Percentiles rank a stretch among this genome's conserved stretches.
These are phyloP conservation scores for Plasmodium ovale DNA, from an alignment of 169 alveolate species.

Conservation along the genomic window DNA sequence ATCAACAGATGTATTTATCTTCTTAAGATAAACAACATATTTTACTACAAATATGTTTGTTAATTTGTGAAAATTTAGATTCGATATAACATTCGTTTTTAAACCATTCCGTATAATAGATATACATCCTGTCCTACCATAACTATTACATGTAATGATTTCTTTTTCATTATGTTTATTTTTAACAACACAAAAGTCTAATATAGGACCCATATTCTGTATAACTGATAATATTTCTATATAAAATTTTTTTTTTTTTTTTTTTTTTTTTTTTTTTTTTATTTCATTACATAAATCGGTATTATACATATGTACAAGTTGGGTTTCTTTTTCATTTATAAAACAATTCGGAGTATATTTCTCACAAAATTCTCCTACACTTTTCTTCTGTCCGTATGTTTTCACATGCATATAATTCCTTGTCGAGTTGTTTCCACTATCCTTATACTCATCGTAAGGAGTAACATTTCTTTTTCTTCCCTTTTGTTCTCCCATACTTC, in stretches of 20 bases:
- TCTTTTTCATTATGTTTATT: slow-evolving; percentile 49
- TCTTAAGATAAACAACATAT: slow-evolving; percentile 58
- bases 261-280: not conserved
- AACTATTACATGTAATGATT: slow-evolving; percentile 72
- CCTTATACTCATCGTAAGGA: too few relatives aligned
- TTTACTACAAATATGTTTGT: slow-evolving; percentile 59
- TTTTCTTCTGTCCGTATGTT: too few relatives aligned
- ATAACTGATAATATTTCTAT: slow-evolving; percentile 63
- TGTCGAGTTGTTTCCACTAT: not conserved
- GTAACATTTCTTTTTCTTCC: too few relatives aligned
- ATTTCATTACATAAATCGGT: not conserved
- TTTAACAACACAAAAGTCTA: slow-evolving; percentile 59
- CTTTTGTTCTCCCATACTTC: too few relatives aligned
- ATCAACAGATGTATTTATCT: not conserved
- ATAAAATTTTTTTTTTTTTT: slow-evolving; percentile 20
- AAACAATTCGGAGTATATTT: not conserved
- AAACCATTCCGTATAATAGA: slow-evolving; percentile 67
- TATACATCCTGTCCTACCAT: slow-evolving; percentile 71
- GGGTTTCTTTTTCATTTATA: not conserved
- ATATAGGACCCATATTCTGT: slow-evolving; percentile 71
- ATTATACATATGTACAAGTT: too few relatives aligned
- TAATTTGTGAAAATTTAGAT: slow-evolving; percentile 15
- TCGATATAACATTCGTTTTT: slow-evolving; percentile 43
- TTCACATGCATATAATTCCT: too few relatives aligned
- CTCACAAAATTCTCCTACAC: too few relatives aligned